Evolutionary conservation across 345 rosid genomes (phyloP).

Genomic region (Brassica carinata): DNA sequence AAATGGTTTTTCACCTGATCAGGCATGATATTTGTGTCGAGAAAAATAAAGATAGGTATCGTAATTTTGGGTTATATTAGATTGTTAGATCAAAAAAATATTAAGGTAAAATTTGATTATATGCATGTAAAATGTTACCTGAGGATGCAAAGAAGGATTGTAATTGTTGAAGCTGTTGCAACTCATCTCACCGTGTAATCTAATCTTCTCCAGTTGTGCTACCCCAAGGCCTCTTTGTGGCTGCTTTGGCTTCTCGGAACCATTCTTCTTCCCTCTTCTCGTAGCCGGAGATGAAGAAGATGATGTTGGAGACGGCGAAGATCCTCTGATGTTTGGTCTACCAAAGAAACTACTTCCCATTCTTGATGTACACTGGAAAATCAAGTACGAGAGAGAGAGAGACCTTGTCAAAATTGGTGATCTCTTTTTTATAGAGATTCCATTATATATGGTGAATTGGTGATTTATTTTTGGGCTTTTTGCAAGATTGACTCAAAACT

Average conservation of each 20-base stretch:
- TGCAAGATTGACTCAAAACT: no score
- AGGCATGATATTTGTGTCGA: not conserved
- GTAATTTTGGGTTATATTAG: not conserved
- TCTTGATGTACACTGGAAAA: not conserved
- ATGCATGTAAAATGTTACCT: slow-evolving; percentile 48
- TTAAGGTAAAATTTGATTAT: not conserved
- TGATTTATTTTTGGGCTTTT: no score
- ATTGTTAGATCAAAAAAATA: not conserved
- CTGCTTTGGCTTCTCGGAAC: slow-evolving; percentile 77
- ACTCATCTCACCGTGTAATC: slow-evolving; percentile 69
- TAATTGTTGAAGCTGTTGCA: slow-evolving; percentile 34
- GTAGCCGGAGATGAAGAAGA: slow-evolving; percentile 56
- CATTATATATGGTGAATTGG: slow-evolving; percentile 11
- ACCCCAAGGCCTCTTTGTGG: slow-evolving; percentile 99
- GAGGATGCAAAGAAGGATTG: slow-evolving; percentile 51
- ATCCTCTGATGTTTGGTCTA: slow-evolving; percentile 58
- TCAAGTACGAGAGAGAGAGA: not conserved
- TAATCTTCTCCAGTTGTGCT: slow-evolving; percentile 90
- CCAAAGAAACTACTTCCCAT: slow-evolving; percentile 79
- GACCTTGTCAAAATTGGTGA: slow-evolving; percentile 11
- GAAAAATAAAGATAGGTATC: not conserved
- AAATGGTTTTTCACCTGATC: not conserved
- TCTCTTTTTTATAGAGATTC: not conserved
- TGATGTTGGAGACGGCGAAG: slow-evolving; percentile 32
- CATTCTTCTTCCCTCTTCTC: slow-evolving; percentile 74